Conservation (phyloP, 176 grass and related monocot species). For the Stipa capillata region DNA sequence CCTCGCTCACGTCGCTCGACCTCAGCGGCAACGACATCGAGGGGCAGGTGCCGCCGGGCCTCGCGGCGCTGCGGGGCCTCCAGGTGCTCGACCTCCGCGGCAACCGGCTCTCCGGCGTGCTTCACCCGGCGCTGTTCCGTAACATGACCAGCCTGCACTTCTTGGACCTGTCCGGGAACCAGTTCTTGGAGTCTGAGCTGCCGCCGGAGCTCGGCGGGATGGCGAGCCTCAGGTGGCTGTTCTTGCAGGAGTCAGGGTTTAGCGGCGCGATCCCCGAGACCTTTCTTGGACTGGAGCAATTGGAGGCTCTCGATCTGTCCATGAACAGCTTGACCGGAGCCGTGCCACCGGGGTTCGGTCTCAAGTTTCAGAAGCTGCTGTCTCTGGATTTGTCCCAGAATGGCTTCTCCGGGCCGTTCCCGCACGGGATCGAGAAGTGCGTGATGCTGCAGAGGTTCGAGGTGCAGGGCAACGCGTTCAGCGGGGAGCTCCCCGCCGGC, state of each 20-base stretch:
- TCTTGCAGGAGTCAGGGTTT: constrained; percentile 59
- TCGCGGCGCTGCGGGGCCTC: constrained; percentile 37
- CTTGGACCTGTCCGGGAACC: constrained; percentile 68
- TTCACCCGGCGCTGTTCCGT: constrained; percentile 43
- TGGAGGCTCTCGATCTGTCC: constrained; percentile 62
- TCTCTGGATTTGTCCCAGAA: constrained; percentile 56
- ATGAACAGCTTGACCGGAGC: constrained; percentile 52
- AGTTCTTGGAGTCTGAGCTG: constrained; percentile 44
- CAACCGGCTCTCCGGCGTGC: constrained; percentile 60
- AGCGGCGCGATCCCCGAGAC: constrained; percentile 35
- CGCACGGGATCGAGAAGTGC: constrained; percentile 33
- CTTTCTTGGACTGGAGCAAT: constrained; percentile 35
- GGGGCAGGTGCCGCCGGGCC: constrained; percentile 27
- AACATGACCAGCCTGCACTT: constrained; percentile 55
- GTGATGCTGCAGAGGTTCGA: constrained; percentile 52
- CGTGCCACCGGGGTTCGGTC: constrained; percentile 45
- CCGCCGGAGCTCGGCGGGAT: constrained; percentile 46
- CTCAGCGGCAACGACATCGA: constrained; percentile 70
- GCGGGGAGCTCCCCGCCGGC: constrained; percentile 42
- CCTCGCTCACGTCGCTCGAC: constrained; percentile 43
- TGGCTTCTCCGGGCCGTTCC: constrained; percentile 48
- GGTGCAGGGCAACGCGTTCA: constrained; percentile 64
- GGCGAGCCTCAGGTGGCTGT: constrained; percentile 38
- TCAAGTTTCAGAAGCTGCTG: constrained; percentile 38
- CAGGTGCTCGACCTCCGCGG: constrained; percentile 53